A percentile compares a stretch with the other conserved stretches of the same genome.
phyloP scores from a whole-genome alignment of 2,329 filamentous ascomycete genomes.

The Hortaea sp. region DNA sequence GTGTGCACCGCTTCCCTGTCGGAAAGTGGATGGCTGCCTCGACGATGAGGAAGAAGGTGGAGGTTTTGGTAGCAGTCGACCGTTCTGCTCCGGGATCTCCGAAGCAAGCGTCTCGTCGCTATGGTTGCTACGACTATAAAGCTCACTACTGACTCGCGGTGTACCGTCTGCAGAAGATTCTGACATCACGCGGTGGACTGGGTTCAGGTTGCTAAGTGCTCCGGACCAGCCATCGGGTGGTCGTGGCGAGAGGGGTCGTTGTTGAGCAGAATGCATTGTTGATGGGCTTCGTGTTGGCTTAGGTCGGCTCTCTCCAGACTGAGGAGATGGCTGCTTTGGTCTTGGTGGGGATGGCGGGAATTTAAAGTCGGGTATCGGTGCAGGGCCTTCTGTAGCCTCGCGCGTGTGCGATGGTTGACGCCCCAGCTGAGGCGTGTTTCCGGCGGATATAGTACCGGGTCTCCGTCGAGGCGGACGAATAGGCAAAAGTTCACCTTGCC shows the following conservation, averaged over 20 bases:
- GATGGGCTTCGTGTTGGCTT: conserved; percentile 20
- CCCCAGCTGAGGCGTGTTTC: conserved; percentile 20
- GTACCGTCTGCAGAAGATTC: conserved; percentile 68
- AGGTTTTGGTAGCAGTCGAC: conserved; percentile 43
- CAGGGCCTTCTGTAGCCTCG: conserved; percentile 4
- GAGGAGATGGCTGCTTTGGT: conserved; percentile 15
- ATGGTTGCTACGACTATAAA: conserved; percentile 90
- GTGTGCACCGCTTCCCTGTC: conserved; percentile 21
- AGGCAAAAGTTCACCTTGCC: conserved; percentile 7
- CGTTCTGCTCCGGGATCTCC: conserved; percentile 45
- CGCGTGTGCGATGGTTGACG: conserved; percentile 10
- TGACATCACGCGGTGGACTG: conserved; percentile 61
- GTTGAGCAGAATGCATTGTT: conserved; percentile 27
- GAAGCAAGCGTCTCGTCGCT: conserved; percentile 89
- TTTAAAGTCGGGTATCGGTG: conserved; percentile 14
- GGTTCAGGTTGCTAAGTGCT: conserved; percentile 43
- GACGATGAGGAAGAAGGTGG: conserved; percentile 13
- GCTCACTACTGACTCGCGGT: conserved; percentile 83
- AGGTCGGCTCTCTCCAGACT: conserved; percentile 19
- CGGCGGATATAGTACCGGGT: conserved; percentile 21
- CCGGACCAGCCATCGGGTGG: conserved; percentile 23
- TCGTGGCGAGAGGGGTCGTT: conserved; percentile 21
- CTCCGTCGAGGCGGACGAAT: conserved; percentile 15
- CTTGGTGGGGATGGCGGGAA: conserved; percentile 17
- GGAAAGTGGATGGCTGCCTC: conserved; percentile 33